Evolutionary conservation across 148 eudicot species (phyloP).

Genomic region (Fagopyrum esculentum): DNA sequence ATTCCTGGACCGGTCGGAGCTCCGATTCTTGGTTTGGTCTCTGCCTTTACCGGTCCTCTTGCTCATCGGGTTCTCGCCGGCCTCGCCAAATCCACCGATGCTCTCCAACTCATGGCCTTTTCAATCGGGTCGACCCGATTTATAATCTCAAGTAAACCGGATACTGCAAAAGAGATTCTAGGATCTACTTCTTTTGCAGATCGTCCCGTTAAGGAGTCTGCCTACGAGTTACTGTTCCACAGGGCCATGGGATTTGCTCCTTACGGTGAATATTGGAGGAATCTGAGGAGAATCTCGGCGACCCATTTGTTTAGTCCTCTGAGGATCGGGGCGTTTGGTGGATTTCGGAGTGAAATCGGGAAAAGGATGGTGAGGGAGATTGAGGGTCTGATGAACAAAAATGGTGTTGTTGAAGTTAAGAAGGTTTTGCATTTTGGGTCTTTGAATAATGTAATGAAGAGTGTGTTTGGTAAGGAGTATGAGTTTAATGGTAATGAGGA

Average conservation of each 20-base stretch:
- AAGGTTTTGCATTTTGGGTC: slow-evolving; percentile 63
- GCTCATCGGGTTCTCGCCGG: slow-evolving; percentile 47
- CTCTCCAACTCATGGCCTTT: slow-evolving; percentile 56
- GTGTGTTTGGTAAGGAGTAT: slow-evolving; percentile 62
- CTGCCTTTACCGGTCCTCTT: slow-evolving; percentile 30
- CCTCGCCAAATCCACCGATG: slow-evolving; percentile 21
- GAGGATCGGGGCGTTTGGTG: slow-evolving; percentile 32
- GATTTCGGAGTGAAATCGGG: slow-evolving; percentile 37
- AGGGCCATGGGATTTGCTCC: slow-evolving; percentile 96
- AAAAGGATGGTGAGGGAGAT: slow-evolving; percentile 33
- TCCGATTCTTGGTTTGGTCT: slow-evolving; percentile 47
- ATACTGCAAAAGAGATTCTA: slow-evolving; percentile 64
- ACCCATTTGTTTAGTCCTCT: slow-evolving; percentile 62
- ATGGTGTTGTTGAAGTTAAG: slow-evolving; percentile 34
- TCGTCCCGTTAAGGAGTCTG: slow-evolving; percentile 80
- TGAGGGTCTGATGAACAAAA: slow-evolving; percentile 19
- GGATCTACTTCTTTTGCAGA: slow-evolving; percentile 68
- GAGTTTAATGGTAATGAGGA: slow-evolving; percentile 23
- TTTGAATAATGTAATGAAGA: slow-evolving; percentile 80
- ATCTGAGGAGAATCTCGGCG: slow-evolving; percentile 55
- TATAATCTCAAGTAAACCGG: slow-evolving; percentile 57
- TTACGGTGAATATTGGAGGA: slow-evolving; percentile 82
- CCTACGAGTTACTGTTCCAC: slow-evolving; percentile 69
- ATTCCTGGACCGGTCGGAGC: slow-evolving; percentile 75
- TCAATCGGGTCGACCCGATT: slow-evolving; percentile 76